Percentiles rank a stretch among this genome's conserved stretches.
phyloP scores from a whole-genome alignment of 768 basidiomycete species.

The Collybia nuda region DNA sequence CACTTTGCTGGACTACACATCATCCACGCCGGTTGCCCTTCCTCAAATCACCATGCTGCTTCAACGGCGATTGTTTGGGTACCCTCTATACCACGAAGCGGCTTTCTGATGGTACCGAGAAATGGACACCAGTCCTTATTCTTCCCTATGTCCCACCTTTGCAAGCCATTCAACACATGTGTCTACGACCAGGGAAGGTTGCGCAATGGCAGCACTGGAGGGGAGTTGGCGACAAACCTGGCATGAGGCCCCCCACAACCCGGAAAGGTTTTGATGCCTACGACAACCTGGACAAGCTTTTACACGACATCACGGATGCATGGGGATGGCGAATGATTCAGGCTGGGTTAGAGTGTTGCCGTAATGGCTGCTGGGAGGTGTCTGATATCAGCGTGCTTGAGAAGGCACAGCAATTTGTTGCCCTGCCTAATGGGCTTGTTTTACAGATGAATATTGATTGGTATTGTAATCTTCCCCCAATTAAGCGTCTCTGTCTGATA shows the following conservation, averaged over 20 bases:
- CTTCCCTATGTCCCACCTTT: background rate
- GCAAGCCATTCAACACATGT: background rate
- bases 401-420: background rate
- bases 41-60: too few species aligned
- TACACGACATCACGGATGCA: background rate
- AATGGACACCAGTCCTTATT: background rate
- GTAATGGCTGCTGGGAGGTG: background rate
- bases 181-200: background rate
- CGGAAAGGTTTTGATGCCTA: background rate
- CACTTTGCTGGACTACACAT: background rate
- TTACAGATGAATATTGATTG: too few species aligned
- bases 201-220: background rate
- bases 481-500: background rate
- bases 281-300: background rate
- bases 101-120: too few species aligned
- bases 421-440: background rate
- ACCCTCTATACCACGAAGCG: background rate
- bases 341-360: background rate
- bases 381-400: too few species aligned
- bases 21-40: too few species aligned
- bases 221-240: background rate
- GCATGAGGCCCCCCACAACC: background rate
- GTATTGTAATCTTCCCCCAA: too few species aligned
- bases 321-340: too few species aligned
- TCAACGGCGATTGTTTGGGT: background rate